Percentiles rank a stretch among this genome's conserved stretches.
These are phyloP conservation scores for Ustilago loliicola DNA, from an alignment of 1,284 basidiomycete species.

Conservation along the genomic window DNA sequence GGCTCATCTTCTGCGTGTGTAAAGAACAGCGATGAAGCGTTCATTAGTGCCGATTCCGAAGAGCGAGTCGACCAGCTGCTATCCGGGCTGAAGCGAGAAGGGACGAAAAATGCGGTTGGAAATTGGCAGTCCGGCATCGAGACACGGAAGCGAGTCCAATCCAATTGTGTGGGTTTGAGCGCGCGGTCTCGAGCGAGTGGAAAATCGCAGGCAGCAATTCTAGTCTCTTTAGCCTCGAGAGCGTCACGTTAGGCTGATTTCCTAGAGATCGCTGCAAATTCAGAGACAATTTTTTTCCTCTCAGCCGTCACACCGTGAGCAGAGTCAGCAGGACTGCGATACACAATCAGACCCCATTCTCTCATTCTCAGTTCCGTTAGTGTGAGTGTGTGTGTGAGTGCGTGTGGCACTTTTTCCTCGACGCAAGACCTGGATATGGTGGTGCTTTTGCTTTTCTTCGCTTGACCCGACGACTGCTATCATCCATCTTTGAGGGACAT, in stretches of 20 bases:
- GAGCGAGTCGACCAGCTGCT: background rate
- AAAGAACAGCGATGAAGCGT: no score
- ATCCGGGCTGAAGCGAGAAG: background rate
- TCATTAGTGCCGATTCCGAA: background rate
- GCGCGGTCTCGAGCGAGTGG: background rate
- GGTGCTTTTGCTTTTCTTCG: slow-evolving; percentile 1
- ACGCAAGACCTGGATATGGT: slow-evolving; percentile 22
- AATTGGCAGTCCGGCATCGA: background rate
- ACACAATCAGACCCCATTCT: background rate
- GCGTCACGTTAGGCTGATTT: slow-evolving; percentile 8
- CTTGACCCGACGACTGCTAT: slow-evolving; percentile 4
- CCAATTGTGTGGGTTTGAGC: no score
- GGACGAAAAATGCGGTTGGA: background rate
- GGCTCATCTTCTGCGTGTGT: no score
- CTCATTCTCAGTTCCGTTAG: no score
- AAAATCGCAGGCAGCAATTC: slow-evolving; percentile 4
- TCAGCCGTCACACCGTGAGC: background rate
- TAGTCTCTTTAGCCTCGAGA: background rate
- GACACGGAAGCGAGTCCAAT: background rate
- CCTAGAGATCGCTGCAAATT: slow-evolving; percentile 2
- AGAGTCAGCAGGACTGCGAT: slow-evolving; percentile 16
- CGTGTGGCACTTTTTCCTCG: slow-evolving; percentile 2
- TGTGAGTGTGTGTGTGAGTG: no score
- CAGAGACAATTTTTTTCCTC: slow-evolving; percentile 11
- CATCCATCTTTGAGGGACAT: slow-evolving; percentile 8